Base-by-base conservation (phyloP, 106 monocot genomes). In the Dendrobium huoshanense region DNA sequence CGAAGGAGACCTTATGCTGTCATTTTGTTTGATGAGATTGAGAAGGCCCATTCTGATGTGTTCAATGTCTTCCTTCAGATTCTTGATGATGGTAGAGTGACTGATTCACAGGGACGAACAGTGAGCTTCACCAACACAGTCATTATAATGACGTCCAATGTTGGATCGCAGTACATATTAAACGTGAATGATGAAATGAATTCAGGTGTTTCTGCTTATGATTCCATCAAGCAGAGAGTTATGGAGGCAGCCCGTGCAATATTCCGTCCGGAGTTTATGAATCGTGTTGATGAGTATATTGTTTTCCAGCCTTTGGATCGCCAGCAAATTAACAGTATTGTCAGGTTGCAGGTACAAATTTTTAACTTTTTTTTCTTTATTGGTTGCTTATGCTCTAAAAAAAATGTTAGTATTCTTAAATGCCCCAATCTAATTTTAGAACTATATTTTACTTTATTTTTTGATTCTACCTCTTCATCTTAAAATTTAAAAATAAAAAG, bases 141-240 rank as follows among this genome's bases (percentile, higher is more conserved):
- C n/a, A 99, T 99, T 43, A 99, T 99, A 78, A 99, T 99, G 99
- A 99, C 99, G 37, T 99, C 99, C 18, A 99, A 99, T 83, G 99
- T 99, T n/a, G 99, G 99, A 15, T 99, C 99, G 9, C 91, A 99
- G 55, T 95, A 90, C 79, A 95, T 99, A 81, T 75, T 99, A 31
- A 93, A 97, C 41, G 84, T 88, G 75, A 89, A 85, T 24, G 88
- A 93, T 40, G 93, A 91, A 3, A 45, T 31, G 77, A 65, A 10
- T 7, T 75, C 82, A 5, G 77, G 77, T 22, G 92, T 87, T 56
- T 86, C 81, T 55, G 77, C 89, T 25, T 99, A 99, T 75, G 95
- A 99, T n/a, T 77, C 64, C 27, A 99, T 99, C 42, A 99, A 90
- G 80, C 64, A 85, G 42, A 87, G 95, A 81, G 95, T 99, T 49